Conservation (phyloP, 371 early-diverging fungal species). For the Lichtheimia corymbifera region DNA sequence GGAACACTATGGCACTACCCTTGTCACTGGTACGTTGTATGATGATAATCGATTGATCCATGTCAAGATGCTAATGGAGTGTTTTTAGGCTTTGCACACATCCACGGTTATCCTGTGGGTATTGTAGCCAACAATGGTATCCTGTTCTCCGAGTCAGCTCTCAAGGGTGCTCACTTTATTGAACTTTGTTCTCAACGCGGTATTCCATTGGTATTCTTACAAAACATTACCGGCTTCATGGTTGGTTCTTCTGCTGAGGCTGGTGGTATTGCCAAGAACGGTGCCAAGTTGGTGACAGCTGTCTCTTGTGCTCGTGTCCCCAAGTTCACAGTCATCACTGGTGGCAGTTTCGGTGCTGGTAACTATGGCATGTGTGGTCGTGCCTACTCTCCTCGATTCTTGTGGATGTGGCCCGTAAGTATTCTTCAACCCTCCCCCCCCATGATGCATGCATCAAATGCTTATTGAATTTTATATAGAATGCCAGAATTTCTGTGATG, state of each 20-base stretch:
- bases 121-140: constrained; percentile 99
- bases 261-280: constrained; percentile 97
- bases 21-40: constrained; percentile 77
- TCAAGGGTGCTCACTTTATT: constrained; percentile 98
- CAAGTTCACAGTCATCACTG: constrained; percentile 93
- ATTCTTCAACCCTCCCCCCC: neutral
- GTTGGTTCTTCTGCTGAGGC: constrained; percentile 96
- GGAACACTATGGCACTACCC: constrained; percentile 88
- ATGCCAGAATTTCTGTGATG: constrained; percentile 96
- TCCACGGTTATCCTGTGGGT: constrained; percentile 94
- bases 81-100: constrained; percentile 81
- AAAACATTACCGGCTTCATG: constrained; percentile 95
- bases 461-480: constrained; percentile 32
- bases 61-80: neutral
- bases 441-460: neutral
- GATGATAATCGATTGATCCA: neutral
- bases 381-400: constrained; percentile 92
- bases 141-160: constrained; percentile 92
- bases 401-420: constrained; percentile 97
- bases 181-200: constrained; percentile 93
- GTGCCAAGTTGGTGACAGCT: constrained; percentile 97
- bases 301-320: constrained; percentile 96
- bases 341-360: constrained; percentile 92
- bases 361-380: constrained; percentile 99
- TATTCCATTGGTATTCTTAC: constrained; percentile 94